Evolutionary conservation across 257 asterid genomes (phyloP), one percentile per base, ranked within the genome.

Genomic region (Schizonepeta tenuifolia): DNA sequence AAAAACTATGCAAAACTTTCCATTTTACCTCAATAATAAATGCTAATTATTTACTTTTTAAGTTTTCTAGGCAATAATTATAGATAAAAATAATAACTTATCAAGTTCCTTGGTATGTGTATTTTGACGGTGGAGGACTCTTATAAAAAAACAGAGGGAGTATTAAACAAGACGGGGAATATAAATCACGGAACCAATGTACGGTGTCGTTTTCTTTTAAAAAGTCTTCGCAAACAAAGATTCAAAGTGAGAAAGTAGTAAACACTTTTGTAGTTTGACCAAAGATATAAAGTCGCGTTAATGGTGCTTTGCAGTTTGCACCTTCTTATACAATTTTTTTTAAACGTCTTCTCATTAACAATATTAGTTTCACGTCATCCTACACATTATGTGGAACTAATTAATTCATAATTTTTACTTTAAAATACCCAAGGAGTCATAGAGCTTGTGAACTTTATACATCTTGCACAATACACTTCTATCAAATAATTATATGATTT

Each of bases 181-280:
- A 4, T 22, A 55, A 55, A 55, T 55, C 2, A 55, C 36, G 18
- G 12, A 13, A 55, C 4, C 17, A 12, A 6, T 7, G 40, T 36
- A 10, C 18, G n/a, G n/a, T n/a, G 0, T 11, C 1, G 11, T 22
- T 24, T 24, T 24, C 36, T 28, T 13, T 58, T 28, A 1, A 9
- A 7, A 44, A 65, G 70, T 65, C n/a, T n/a, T n/a, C n/a, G n/a
- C n/a, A n/a, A n/a, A n/a, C n/a, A n/a, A n/a, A n/a, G n/a, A 17
- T 60, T 40, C n/a, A 40, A 65, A 65, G 9, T 46, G 3, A 40
- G 12, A 65, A 41, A 11, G 54, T 24, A 44, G 22, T 15, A 24
- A 15, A 26, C 43, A 26, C 70, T 44, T 46, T 46, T 44, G 10
- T 44, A 15, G 56, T 64, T 64, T 64, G 70, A 64, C 70, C 41